Evolutionary conservation across 352 stramenopile species (phyloP), one percentile per base, ranked within the genome.

Genomic region (Saprolegnia diclina): DNA sequence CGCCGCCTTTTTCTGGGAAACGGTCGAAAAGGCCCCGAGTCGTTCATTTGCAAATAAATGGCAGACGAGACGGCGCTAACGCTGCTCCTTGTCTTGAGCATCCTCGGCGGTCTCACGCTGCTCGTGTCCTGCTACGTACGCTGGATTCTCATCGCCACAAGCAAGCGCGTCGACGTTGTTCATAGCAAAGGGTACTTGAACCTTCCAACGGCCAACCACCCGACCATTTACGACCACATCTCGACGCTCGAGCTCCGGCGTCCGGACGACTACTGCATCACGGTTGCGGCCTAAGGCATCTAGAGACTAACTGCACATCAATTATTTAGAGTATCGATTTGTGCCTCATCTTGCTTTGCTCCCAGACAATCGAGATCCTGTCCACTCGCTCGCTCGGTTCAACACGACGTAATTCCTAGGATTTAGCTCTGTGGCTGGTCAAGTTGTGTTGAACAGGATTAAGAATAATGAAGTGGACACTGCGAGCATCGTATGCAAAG

Each of bases 61-160:
- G 42, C 42, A 4, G 52, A 59, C 24, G 52, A 59, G 19, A 59
- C 52, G 13, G 52, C 52, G 52, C 19, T 59, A 3, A 59, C 19
- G 11, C 35, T 59, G 13, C 13, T 69, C 29, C 5, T 69, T 38
- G 24, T 69, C 35, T 11, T 32, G 35, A 22, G 42, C 38, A 45
- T 50, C 53, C 54, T 69, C 38, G 63, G 63, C 18, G 35, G 48
- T 21, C 32, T 69, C 21, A 38, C 63, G 13, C 50, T 69, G 21
- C 63, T 69, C 48, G 37, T 69, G 18, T 35, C 54, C 18, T 69
- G 63, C 37, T n/a, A 45, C 38, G 14, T 69, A 13, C 63, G 63
- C 35, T 18, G 46, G 38, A 26, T 62, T 14, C n/a, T 69, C 13
- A 29, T 69, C 6, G 16, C 26, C 35, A 19, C 63, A 14, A 69